These are phyloP conservation scores for Coelastrella sp. DNA, from an alignment of 139 green algal genomes.

Conservation along the genomic window DNA sequence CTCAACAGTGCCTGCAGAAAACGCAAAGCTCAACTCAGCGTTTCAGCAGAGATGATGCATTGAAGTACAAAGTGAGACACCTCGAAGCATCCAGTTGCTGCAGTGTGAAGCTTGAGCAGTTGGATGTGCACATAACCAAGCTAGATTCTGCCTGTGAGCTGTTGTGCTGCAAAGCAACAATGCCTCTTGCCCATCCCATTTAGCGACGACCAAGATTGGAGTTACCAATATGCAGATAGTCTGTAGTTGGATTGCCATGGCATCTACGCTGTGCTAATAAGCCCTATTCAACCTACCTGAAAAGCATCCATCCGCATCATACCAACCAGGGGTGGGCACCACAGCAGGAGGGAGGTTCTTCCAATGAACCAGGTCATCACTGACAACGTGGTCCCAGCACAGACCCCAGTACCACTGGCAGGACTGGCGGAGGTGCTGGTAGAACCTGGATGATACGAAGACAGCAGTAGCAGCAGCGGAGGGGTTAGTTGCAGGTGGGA, in stretches of 20 bases:
- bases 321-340: constrained; percentile 69
- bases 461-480: not conserved
- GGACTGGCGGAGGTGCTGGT: constrained; percentile 74
- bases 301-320: constrained; percentile 89
- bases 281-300: constrained; percentile 56
- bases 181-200: no score
- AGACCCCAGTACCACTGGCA: constrained; percentile 89
- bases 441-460: constrained; percentile 44
- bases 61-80: not conserved
- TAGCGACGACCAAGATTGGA: no score
- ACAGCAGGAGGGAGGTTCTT: constrained; percentile 79
- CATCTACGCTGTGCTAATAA: not conserved
- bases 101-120: not conserved
- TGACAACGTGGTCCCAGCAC: constrained; percentile 86
- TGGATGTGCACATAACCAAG: no score
- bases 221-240: no score
- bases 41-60: no score
- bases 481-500: no score
- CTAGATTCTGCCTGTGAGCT: no score
- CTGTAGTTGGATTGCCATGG: no score
- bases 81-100: no score
- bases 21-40: no score
- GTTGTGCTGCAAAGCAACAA: not conserved
- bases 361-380: constrained; percentile 81
- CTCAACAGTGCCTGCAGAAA: constrained; percentile 48